These are phyloP conservation scores for Rubia occidens DNA, from an alignment of 305 asterid species.

Conservation along the genomic window DNA sequence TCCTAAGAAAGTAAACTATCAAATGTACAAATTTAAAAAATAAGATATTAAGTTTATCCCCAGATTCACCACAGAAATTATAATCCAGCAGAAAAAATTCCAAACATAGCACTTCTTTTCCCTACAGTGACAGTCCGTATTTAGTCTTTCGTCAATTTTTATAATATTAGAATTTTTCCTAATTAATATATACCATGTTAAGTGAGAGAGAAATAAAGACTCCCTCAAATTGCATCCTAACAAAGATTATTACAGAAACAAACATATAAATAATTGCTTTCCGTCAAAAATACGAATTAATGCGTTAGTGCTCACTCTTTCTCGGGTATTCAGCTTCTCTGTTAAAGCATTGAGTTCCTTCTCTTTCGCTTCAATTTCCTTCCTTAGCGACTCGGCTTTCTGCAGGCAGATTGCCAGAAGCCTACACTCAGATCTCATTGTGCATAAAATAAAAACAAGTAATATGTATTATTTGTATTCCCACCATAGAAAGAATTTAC, in stretches of 20 bases:
- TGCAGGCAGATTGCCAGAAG: conserved; percentile 29
- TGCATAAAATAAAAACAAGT: no score
- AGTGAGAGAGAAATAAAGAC: neutral
- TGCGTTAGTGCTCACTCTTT: conserved; percentile 48
- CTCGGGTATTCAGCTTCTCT: conserved; percentile 61
- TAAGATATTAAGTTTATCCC: neutral
- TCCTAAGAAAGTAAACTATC: conserved; percentile 7
- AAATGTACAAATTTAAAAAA: neutral
- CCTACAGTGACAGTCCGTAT: neutral
- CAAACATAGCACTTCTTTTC: neutral
- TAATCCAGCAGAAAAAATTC: neutral
- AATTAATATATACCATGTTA: neutral
- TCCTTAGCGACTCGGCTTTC: conserved; percentile 47
- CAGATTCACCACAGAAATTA: neutral
- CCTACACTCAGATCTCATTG: neutral
- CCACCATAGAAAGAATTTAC: neutral
- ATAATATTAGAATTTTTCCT: neutral
- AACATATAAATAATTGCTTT: conserved; percentile 1
- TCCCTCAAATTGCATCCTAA: neutral
- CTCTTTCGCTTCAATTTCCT: conserved; percentile 51
- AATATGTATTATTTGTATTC: neutral
- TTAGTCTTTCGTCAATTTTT: neutral
- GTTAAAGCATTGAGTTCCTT: conserved; percentile 41
- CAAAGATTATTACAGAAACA: neutral
- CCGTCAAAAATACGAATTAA: conserved; percentile 15